Conservation (phyloP, 129 eudicot species). For the Chrysanthemum seticuspe region DNA sequence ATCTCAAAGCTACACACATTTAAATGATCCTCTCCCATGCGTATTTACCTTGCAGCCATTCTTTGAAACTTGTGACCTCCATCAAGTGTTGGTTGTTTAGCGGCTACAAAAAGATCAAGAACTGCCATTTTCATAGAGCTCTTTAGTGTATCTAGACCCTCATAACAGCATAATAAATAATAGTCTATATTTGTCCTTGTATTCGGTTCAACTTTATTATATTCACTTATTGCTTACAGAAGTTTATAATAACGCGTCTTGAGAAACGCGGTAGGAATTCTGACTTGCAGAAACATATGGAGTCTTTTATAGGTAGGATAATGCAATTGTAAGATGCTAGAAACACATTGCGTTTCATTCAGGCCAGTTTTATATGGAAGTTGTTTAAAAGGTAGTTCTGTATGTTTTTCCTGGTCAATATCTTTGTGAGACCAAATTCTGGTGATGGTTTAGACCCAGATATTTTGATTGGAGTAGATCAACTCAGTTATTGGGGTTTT, state of each 20-base stretch:
- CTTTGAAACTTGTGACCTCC: conserved; percentile 26
- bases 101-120: conserved; percentile 13
- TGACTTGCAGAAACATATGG: conserved; percentile 14
- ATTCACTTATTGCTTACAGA: conserved; percentile 16
- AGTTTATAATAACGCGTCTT: conserved; percentile 17
- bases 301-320: conserved; percentile 21
- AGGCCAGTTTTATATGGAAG: conserved; percentile 8
- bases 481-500: neutral
- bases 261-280: conserved; percentile 9
- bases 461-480: neutral
- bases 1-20: conserved; percentile 1
- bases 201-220: conserved; percentile 9
- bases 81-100: conserved; percentile 4
- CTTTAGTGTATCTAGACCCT: conserved; percentile 10
- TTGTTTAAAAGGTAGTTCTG: neutral
- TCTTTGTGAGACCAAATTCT: neutral
- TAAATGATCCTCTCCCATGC: neutral
- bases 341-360: neutral
- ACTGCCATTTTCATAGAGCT: conserved; percentile 5
- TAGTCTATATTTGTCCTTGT: neutral
- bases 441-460: neutral
- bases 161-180: neutral
- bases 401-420: neutral
- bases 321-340: conserved; percentile 12
- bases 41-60: conserved; percentile 12